Conservation (phyloP, 2,329 filamentous ascomycete species). For the Aureobasidium sp. region DNA sequence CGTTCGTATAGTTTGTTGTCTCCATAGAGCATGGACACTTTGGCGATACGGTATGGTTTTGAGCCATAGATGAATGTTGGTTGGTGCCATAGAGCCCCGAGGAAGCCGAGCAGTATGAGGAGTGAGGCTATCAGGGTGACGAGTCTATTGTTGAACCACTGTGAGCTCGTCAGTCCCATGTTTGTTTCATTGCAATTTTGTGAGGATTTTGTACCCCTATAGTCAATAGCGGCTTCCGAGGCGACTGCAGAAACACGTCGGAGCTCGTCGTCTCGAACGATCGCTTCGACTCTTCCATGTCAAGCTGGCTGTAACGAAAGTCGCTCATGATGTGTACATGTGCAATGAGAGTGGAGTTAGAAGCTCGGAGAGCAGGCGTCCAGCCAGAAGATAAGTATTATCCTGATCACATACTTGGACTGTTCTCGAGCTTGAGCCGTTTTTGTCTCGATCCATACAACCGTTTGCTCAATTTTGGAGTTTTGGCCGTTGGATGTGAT, state of each 20-base stretch:
- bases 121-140: neutral
- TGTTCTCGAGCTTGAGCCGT: neutral
- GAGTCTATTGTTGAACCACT: slow-evolving; percentile 5
- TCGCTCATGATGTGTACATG: neutral
- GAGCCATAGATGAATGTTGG: neutral
- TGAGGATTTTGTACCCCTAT: neutral
- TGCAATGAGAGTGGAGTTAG: neutral
- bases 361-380: neutral
- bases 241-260: neutral
- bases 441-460: neutral
- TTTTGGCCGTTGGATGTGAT: slow-evolving; percentile 4
- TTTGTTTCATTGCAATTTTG: too few relatives aligned
- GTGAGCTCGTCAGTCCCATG: neutral
- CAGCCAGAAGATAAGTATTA: neutral
- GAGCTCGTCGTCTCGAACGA: slow-evolving; percentile 5
- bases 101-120: neutral
- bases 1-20: slow-evolving; percentile 25
- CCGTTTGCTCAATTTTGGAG: neutral
- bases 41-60: slow-evolving; percentile 4
- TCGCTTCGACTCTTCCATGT: neutral
- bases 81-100: neutral
- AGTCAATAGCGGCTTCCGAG: neutral
- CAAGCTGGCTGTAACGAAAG: neutral
- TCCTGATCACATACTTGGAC: neutral
- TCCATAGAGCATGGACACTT: slow-evolving; percentile 12